Evolutionary conservation across 768 basidiomycete genomes (phyloP).

Genomic region (Calocybe indica): DNA sequence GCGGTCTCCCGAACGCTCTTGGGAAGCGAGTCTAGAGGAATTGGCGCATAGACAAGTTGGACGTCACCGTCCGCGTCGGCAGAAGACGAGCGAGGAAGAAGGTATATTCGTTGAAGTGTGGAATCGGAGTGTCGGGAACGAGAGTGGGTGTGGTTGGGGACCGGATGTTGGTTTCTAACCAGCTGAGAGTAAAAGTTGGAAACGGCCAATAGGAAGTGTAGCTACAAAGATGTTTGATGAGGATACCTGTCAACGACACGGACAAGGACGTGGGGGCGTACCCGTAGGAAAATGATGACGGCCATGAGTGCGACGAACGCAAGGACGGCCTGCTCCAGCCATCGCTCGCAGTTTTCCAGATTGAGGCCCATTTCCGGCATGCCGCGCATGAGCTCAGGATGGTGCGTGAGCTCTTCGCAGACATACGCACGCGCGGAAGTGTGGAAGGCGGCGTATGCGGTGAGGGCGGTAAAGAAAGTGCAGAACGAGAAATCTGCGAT

Average conservation of each 20-base stretch:
- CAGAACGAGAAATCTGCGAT: slow-evolving; percentile 75
- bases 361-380: slow-evolving; percentile 68
- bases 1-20: slow-evolving; percentile 43
- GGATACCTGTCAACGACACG: neutral
- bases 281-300: slow-evolving; percentile 59
- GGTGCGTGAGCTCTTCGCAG: slow-evolving; percentile 71
- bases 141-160: slow-evolving; percentile 12
- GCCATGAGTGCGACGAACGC: slow-evolving; percentile 53
- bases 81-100: slow-evolving; percentile 37
- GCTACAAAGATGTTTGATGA: slow-evolving; percentile 28
- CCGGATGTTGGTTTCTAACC: slow-evolving; percentile 29
- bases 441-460: slow-evolving; percentile 55
- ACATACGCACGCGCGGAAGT: slow-evolving; percentile 49
- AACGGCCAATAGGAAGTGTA: slow-evolving; percentile 73
- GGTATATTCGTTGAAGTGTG: slow-evolving; percentile 53
- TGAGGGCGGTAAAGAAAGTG: slow-evolving; percentile 48
- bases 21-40: slow-evolving; percentile 52
- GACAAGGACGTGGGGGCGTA: slow-evolving; percentile 28
- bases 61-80: slow-evolving; percentile 13
- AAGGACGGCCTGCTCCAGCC: slow-evolving; percentile 64
- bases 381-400: slow-evolving; percentile 69
- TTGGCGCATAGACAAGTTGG: slow-evolving; percentile 64
- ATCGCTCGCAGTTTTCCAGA: slow-evolving; percentile 76
- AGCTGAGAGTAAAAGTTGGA: slow-evolving; percentile 59
- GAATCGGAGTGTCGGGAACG: slow-evolving; percentile 11